Evolutionary conservation across 768 basidiomycete genomes (phyloP), one percentile per base, ranked within the genome.

Genomic region (Mycena metata): DNA sequence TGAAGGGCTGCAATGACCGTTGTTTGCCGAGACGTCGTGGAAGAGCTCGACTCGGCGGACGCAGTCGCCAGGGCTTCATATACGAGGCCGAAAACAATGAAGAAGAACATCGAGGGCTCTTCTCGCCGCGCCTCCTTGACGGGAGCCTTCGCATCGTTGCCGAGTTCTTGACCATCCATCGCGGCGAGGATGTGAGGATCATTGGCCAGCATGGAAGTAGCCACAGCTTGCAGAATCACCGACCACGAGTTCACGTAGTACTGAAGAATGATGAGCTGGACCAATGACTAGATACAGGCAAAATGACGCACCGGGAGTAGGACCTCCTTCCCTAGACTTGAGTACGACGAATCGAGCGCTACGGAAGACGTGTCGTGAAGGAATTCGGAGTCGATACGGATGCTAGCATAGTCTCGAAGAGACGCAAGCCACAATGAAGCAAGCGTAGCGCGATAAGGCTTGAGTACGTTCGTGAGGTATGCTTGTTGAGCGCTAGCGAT

Each of bases 391-490:
- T 97, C 96, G 7, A 92, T 91, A 47, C 94, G 85, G 49, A 98
- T 90, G 66, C 91, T 91, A 1, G 97, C 96, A 72, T 97, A 99
- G 78, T 99, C 97, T 5, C 96, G 86, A 35, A 99, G 82, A 2
- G 92, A 87, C 0, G 93, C 90, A 47, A 98, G 86, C 97, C 97
- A 99, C 61, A 97, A 85, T 0, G 91, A 86, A 6, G 92, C 91
- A 21, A 99, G 84, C 0, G 89, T 85, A 3, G 85, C 79, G 52
- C 91, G 84, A 75, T 98, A 89, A 0, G 96, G 96, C 67, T 90
- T 88, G 50, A 98, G 86, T 2, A 99, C 93, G 41, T 92, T 87
- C 23, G 85, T 81, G 12, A 99, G 85, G 77, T 98, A 98, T 2
- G 78, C 72, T 74, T 96, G 95, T 36, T 88, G 84, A 0, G 84